phyloP scores from a whole-genome alignment of 2,329 filamentous ascomycete genomes.

The Gnomoniopsis sp. region DNA sequence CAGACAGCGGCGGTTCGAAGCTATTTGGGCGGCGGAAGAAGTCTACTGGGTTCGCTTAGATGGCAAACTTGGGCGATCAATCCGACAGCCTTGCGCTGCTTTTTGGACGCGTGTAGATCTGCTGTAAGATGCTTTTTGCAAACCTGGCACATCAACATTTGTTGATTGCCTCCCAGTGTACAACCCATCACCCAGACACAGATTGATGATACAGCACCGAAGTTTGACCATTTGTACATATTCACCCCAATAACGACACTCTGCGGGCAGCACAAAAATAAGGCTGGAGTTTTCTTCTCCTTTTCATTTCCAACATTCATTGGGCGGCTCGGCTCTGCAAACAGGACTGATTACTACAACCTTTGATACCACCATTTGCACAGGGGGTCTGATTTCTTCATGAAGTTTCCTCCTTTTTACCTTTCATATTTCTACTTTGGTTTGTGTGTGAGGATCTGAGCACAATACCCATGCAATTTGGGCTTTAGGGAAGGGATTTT shows the following conservation, averaged over 20 bases:
- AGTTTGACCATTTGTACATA: too few species aligned
- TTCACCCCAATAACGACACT: too few species aligned
- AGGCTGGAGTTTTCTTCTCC: not conserved
- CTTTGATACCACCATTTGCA: not conserved
- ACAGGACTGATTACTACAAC: not conserved
- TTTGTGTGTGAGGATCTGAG: not conserved
- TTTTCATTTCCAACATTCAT: not conserved
- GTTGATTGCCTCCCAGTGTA: too few species aligned
- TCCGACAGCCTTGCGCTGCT: not conserved
- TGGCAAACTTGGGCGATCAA: not conserved
- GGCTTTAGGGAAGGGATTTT: not conserved
- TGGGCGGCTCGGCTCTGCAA: not conserved
- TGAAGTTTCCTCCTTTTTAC: not conserved
- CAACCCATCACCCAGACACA: too few species aligned
- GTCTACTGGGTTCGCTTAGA: conserved; percentile 12
- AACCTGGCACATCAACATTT: not conserved
- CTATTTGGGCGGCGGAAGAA: conserved; percentile 17
- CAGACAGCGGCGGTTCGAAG: conserved; percentile 1
- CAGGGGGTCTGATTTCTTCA: not conserved
- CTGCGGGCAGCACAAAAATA: too few species aligned
- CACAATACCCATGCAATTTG: not conserved
- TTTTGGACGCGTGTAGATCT: not conserved
- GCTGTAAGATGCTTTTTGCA: not conserved
- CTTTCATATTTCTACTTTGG: not conserved
- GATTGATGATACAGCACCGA: too few species aligned